Evolutionary conservation across 1,284 basidiomycete species (phyloP).

Genomic region (Trichosporon inkin): DNA sequence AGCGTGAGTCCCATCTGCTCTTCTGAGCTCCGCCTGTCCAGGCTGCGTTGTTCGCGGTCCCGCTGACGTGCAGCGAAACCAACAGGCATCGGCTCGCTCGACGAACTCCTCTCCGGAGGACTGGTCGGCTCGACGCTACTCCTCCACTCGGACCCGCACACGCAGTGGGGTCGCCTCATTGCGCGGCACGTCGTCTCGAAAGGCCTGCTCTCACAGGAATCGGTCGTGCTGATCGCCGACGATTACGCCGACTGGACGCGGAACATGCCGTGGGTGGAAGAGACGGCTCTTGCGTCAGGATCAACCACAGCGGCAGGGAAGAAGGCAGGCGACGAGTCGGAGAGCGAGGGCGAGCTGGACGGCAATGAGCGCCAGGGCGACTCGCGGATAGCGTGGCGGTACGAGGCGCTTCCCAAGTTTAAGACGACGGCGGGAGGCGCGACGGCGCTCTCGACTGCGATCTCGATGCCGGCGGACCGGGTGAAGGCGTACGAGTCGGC

Average conservation of each 20-base stretch:
- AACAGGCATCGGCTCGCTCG: conserved; percentile 87
- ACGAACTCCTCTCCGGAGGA: conserved; percentile 90
- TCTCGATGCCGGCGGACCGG: neutral
- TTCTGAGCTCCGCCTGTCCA: neutral
- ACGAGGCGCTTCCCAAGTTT: conserved; percentile 85
- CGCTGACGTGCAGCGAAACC: conserved; percentile 50
- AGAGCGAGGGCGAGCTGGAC: conserved; percentile 55
- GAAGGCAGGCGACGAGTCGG: conserved; percentile 48
- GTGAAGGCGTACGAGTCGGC: neutral
- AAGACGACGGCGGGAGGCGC: neutral
- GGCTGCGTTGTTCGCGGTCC: too few species aligned
- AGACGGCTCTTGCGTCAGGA: conserved; percentile 5
- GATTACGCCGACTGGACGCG: conserved; percentile 57
- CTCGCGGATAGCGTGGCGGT: conserved; percentile 84
- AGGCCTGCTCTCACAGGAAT: conserved; percentile 69
- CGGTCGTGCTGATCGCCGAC: conserved; percentile 63
- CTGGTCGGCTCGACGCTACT: conserved; percentile 73
- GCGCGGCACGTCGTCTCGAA: conserved; percentile 85
- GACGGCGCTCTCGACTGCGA: neutral
- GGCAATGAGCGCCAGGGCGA: conserved; percentile 52
- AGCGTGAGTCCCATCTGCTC: neutral
- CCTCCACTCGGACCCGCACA: conserved; percentile 74
- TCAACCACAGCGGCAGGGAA: conserved; percentile 18
- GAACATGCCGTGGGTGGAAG: conserved; percentile 73
- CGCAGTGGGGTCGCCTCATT: conserved; percentile 79